phyloP scores from a whole-genome alignment of 2,329 filamentous ascomycete genomes.

The Paecilomyces formosus region DNA sequence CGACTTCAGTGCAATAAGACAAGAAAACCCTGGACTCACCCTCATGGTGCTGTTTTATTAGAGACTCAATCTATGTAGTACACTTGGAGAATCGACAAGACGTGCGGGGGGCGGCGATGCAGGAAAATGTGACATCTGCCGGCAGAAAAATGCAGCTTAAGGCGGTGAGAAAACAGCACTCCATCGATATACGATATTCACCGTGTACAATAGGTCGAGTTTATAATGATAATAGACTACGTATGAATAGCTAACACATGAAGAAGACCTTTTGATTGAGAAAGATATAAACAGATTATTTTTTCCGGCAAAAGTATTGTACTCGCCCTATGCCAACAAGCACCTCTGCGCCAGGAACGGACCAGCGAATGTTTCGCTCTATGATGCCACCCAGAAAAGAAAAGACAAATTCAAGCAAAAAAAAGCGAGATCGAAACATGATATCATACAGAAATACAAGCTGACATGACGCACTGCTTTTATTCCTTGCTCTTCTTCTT shows the following conservation, averaged over 20 bases:
- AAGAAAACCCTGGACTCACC: not conserved
- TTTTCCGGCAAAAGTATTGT: slow-evolving; percentile 8
- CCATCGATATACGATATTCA: not conserved
- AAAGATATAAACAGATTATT: slow-evolving; percentile 14
- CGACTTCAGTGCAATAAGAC: not conserved
- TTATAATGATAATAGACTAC: not conserved
- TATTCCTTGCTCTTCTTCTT: slow-evolving; percentile 53
- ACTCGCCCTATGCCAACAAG: slow-evolving; percentile 18
- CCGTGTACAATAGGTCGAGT: slow-evolving; percentile 9
- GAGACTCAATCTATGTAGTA: not conserved
- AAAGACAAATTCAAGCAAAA: slow-evolving; percentile 22
- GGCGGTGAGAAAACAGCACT: not conserved
- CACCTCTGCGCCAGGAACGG: slow-evolving; percentile 23
- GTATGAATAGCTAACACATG: not conserved
- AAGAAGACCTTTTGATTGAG: not conserved
- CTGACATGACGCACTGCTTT: slow-evolving; percentile 13
- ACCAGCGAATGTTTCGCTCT: slow-evolving; percentile 16
- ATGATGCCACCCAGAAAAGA: slow-evolving; percentile 23
- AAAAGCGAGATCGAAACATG: slow-evolving; percentile 21
- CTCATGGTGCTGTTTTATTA: not conserved
- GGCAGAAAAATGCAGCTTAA: not conserved
- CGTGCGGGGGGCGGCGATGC: not conserved
- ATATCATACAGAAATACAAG: slow-evolving; percentile 36
- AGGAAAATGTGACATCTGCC: not conserved
- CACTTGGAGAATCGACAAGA: not conserved